A percentile compares a stretch with the other conserved stretches of the same genome.
These are phyloP conservation scores for Leptographium procerum DNA, from an alignment of 2,329 filamentous ascomycete species.

Conservation along the genomic window DNA sequence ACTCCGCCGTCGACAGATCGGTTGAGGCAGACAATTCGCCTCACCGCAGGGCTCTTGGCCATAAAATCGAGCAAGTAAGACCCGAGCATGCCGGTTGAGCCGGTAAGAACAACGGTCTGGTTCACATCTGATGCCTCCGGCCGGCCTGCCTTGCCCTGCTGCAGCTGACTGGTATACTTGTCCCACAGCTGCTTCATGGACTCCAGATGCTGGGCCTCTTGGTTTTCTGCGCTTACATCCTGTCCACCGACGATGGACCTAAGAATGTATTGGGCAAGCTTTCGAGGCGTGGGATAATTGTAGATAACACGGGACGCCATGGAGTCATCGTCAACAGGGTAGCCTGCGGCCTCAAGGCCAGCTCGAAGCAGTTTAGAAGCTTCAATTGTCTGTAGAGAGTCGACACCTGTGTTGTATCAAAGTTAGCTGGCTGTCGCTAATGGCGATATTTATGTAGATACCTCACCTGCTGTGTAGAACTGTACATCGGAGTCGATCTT, in stretches of 20 bases:
- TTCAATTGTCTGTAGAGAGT: constrained; percentile 30
- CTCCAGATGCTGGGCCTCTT: constrained; percentile 7
- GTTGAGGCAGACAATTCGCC: constrained; percentile 36
- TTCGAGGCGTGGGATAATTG: constrained; percentile 24
- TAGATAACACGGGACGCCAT: constrained; percentile 28
- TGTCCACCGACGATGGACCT: neutral
- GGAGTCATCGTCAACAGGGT: constrained; percentile 20
- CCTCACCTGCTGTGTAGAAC: constrained; percentile 22
- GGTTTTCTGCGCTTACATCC: neutral
- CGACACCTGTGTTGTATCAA: constrained; percentile 19
- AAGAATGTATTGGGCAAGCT: constrained; percentile 23
- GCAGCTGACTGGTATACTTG: constrained; percentile 24
- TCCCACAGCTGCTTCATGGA: constrained; percentile 23
- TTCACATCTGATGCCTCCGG: constrained; percentile 16
- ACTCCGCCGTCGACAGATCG: constrained; percentile 28
- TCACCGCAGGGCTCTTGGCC: constrained; percentile 14
- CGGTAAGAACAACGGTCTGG: constrained; percentile 34
- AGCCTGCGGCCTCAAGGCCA: constrained; percentile 20
- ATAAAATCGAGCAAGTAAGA: constrained; percentile 33
- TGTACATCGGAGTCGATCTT: constrained; percentile 22
- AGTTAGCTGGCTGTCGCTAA: no score
- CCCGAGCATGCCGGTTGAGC: constrained; percentile 37
- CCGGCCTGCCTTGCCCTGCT: constrained; percentile 14
- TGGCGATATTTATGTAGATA: no score
- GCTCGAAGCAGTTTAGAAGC: constrained; percentile 23